Conservation (phyloP, 1,139 yeast species). For the Hyphopichia pseudoburtonii region DNA sequence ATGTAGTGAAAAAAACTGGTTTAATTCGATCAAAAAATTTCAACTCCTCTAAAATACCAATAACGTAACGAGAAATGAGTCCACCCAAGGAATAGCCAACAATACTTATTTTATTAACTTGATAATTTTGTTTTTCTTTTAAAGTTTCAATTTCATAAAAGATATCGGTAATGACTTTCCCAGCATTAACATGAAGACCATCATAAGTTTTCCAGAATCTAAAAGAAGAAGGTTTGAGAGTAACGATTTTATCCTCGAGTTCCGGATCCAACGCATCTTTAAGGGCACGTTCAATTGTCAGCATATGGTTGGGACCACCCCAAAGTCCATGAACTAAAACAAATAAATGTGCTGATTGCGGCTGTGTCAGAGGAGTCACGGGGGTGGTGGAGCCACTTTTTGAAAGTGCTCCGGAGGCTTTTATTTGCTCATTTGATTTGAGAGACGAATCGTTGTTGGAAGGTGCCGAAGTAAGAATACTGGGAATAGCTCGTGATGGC, state of each 20-base stretch:
- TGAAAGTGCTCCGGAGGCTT: too few species aligned
- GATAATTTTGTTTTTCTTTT: constrained; percentile 33
- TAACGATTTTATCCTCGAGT: constrained; percentile 45
- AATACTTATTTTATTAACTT: constrained; percentile 40
- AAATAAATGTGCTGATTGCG: constrained; percentile 53
- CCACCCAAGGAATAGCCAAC: constrained; percentile 48
- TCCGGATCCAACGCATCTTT: constrained; percentile 35
- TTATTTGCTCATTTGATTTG: too few species aligned
- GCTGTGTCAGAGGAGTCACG: too few species aligned
- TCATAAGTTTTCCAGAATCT: constrained; percentile 80
- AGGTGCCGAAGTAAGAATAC: too few species aligned
- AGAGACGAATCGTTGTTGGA: too few species aligned
- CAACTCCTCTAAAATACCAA: constrained; percentile 61
- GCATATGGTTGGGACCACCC: constrained; percentile 80
- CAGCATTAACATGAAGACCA: constrained; percentile 74
- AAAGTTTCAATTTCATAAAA: constrained; percentile 55
- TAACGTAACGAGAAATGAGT: constrained; percentile 56
- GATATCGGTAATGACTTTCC: constrained; percentile 64
- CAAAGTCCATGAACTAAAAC: constrained; percentile 86
- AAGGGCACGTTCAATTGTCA: constrained; percentile 55
- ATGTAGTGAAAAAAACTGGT: constrained; percentile 71
- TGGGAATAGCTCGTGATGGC: too few species aligned
- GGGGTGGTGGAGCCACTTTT: too few species aligned
- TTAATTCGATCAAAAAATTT: constrained; percentile 57
- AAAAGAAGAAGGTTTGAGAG: constrained; percentile 69